A percentile compares a stretch with the other conserved stretches of the same genome.
These are phyloP conservation scores for Tetrahymena malaccensis DNA, from an alignment of 73 alveolate species.

Conservation along the genomic window DNA sequence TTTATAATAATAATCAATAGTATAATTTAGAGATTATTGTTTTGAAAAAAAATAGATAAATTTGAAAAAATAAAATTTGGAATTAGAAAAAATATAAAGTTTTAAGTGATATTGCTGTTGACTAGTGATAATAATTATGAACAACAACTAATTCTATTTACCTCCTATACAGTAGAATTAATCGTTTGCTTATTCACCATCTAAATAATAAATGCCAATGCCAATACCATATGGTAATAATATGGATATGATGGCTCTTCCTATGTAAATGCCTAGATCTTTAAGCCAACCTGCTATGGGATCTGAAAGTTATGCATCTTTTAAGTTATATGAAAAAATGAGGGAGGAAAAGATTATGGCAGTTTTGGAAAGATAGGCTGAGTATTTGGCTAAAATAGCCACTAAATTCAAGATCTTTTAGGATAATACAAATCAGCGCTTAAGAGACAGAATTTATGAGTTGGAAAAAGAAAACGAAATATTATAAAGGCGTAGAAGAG, in stretches of 20 bases:
- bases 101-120: neutral
- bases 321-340: neutral
- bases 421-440: neutral
- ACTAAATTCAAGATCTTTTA: neutral
- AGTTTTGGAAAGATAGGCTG: neutral
- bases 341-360: neutral
- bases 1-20: too few relatives aligned
- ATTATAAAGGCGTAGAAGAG: neutral
- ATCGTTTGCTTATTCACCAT: neutral
- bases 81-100: neutral
- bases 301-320: neutral
- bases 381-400: neutral
- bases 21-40: neutral
- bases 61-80: too few relatives aligned
- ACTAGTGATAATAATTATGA: neutral
- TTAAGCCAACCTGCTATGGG: neutral
- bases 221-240: neutral
- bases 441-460: neutral
- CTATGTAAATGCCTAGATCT: neutral
- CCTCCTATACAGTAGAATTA: neutral
- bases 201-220: neutral
- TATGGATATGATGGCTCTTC: neutral
- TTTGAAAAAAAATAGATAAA: neutral
- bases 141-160: neutral
- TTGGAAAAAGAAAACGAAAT: neutral